Percentiles rank a stretch among this genome's conserved stretches.
phyloP scores from a whole-genome alignment of 345 rosid species.

The Hibiscus trionum region DNA sequence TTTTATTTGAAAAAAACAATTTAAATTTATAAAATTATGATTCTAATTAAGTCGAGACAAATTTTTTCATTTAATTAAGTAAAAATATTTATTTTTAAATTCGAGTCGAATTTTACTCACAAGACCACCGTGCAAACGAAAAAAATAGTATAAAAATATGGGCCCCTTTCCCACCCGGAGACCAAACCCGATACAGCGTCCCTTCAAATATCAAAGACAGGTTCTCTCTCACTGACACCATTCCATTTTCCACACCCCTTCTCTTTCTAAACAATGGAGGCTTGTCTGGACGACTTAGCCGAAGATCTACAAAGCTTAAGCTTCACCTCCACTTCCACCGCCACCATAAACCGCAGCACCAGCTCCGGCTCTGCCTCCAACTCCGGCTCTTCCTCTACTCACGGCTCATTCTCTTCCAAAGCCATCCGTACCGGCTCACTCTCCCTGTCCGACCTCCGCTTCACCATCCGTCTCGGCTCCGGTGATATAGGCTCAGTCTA shows the following conservation, averaged over 20 bases:
- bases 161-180: neutral
- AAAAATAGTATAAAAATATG: neutral
- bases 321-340: slow-evolving; percentile 65
- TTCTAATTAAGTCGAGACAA: too few species aligned
- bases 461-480: slow-evolving; percentile 78
- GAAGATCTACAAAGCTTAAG: slow-evolving; percentile 91
- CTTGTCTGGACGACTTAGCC: slow-evolving; percentile 63
- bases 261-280: slow-evolving; percentile 38
- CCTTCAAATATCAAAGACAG: slow-evolving; percentile 6
- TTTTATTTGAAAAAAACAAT: too few species aligned
- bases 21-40: too few species aligned
- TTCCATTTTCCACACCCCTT: neutral
- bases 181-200: neutral
- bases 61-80: too few species aligned
- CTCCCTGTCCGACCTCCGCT: slow-evolving; percentile 69
- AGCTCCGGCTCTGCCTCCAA: slow-evolving; percentile 64
- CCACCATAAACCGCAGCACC: slow-evolving; percentile 56
- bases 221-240: neutral
- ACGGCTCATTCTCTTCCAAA: slow-evolving; percentile 55
- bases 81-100: too few species aligned
- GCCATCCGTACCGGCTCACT: slow-evolving; percentile 31
- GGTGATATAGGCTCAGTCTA: slow-evolving; percentile 96
- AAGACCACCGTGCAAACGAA: neutral
- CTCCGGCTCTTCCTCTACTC: slow-evolving; percentile 48
- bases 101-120: neutral